Base-by-base conservation (phyloP, 768 basidiomycete species). In the Pleurotus cornucopiae region DNA sequence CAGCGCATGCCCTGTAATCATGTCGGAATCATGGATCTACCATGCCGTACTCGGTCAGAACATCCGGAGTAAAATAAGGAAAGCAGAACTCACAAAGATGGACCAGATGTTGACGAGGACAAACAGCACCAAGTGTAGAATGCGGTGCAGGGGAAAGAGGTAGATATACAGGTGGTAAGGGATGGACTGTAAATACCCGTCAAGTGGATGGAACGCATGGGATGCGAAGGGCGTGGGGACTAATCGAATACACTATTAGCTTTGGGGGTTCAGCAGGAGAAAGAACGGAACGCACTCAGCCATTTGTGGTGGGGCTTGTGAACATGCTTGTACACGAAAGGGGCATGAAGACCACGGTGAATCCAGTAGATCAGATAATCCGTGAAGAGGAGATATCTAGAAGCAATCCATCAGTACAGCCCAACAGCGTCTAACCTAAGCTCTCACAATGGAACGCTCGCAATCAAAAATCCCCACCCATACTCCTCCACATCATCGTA, bases 281-380 rank as follows among this genome's bases (percentile, higher is more conserved):
- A 44, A 25, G 11, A 61, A 6, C 23, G 34, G 4, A 30, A 84
- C 94, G 55, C 69, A 96, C 94, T 84, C 60, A 98, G 77, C 97
- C 97, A 99, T 72, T 91, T 95, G 80, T 99, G 97, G 69, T 99
- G 97, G 1, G 96, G 94, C 71, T 99, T 99, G 72, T 99, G 97
- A 46, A 99, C 64, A 56, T 78, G 73, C 69, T 96, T 98, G 79
- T 99, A 99, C 57, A 97, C 62, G 39, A 77, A 54, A 1, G 96
- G 96, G 57, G 88, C 75, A 67, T 99, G 97, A 55, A 96, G 76
- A 72, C 80, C 78, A 21, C 97, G 85, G 67, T 99, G 97, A n/a
- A 96, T 77, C 94, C 95, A 98, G 69, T 99, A 99, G 60, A 99
- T 91, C 63, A 80, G 76, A 63, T 93, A 91, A 71, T 99, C 97